Conservation (phyloP, 345 rosid genomes). For the Salix koriyanagi region DNA sequence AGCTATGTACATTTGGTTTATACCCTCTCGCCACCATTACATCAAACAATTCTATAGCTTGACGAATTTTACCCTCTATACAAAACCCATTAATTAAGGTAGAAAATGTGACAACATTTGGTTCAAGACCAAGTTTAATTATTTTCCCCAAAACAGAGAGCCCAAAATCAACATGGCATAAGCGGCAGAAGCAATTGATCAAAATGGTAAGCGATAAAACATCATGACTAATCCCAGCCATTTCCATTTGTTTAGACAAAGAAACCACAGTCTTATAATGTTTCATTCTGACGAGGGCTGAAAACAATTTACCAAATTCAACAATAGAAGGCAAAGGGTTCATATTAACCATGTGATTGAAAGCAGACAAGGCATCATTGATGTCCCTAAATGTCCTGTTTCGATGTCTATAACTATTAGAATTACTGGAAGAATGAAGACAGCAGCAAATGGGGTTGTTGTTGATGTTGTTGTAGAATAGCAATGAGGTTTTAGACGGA, state of each 20-base stretch:
- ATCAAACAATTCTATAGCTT: not conserved
- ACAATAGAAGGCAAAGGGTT: not conserved
- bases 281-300: not conserved
- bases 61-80: not conserved
- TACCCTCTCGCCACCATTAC: not conserved
- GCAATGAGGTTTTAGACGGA: no score
- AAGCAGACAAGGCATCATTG: not conserved
- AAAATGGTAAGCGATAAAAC: not conserved
- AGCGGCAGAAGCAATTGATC: not conserved
- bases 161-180: not conserved
- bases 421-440: no score
- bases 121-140: not conserved
- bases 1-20: not conserved
- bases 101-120: not conserved
- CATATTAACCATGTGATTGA: not conserved
- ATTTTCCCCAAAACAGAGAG: not conserved
- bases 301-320: not conserved
- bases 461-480: no score
- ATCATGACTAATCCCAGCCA: not conserved
- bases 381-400: not conserved
- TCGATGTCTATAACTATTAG: no score
- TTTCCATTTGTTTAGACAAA: not conserved
- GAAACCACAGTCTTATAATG: not conserved
- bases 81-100: not conserved
- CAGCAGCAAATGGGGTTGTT: no score